Percentiles rank a stretch among this genome's conserved stretches.
Conservation (phyloP, 78 protist genomes). For the Chrysochromulina parva region DNA sequence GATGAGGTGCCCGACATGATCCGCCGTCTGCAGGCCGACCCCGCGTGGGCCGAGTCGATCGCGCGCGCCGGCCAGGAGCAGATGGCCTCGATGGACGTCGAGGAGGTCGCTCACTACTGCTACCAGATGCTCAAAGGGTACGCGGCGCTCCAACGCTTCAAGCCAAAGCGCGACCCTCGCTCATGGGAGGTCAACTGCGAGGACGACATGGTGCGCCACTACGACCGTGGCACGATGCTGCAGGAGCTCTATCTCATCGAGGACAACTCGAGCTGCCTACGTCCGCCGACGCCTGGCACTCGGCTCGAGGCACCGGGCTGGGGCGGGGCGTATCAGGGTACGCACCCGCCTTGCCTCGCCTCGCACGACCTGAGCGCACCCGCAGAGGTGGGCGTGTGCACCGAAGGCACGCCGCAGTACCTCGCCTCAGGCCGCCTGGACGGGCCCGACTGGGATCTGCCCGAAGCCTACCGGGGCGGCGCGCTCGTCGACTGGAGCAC, state of each 20-base stretch:
- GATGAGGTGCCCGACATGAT: neutral
- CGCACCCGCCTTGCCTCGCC: neutral
- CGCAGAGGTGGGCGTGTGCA: neutral
- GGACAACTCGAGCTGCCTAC: slow-evolving; percentile 5
- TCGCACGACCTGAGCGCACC: neutral
- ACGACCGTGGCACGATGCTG: neutral
- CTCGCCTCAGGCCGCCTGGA: neutral
- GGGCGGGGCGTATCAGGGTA: neutral
- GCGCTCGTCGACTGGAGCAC: neutral
- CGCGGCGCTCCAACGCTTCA: slow-evolving; percentile 6
- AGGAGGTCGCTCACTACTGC: slow-evolving; percentile 1
- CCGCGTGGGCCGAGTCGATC: neutral
- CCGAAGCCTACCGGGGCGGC: neutral
- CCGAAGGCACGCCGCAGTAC: neutral
- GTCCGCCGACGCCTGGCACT: neutral
- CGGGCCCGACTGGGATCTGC: neutral
- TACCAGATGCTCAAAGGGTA: slow-evolving; percentile 5
- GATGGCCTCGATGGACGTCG: neutral
- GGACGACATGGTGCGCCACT: neutral
- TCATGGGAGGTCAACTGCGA: neutral
- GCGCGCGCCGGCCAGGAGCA: neutral
- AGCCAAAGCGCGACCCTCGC: slow-evolving; percentile 4
- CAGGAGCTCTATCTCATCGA: neutral
- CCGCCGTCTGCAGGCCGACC: neutral
- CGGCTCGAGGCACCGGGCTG: neutral